Percentiles rank a stretch among this genome's conserved stretches.
Evolutionary conservation across 2,329 filamentous ascomycete genomes (phyloP).

Genomic region (Gyromitra esculenta): DNA sequence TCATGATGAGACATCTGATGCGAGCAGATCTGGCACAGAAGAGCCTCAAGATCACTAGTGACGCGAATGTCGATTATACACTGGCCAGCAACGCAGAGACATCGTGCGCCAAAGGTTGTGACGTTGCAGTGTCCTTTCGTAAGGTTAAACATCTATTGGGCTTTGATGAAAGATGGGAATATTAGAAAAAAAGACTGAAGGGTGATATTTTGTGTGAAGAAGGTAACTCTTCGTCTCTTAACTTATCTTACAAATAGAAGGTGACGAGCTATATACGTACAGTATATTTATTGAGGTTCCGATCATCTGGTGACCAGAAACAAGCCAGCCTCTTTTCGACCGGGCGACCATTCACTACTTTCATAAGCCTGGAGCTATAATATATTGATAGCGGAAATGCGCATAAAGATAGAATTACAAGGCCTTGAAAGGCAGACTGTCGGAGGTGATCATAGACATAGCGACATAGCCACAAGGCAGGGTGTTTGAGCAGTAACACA

Average conservation of each 20-base stretch:
- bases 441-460: background rate
- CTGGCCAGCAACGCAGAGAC: slow-evolving; percentile 7
- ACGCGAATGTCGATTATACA: background rate
- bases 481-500: background rate
- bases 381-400: background rate
- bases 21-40: slow-evolving; percentile 16
- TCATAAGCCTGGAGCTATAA: background rate
- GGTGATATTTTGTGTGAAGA: background rate
- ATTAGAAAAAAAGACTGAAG: background rate
- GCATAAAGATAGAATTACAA: background rate
- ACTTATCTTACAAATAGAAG: background rate
- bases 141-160: slow-evolving; percentile 19
- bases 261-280: background rate
- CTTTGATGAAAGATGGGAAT: background rate
- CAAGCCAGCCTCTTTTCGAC: background rate
- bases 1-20: slow-evolving; percentile 21
- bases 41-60: slow-evolving; percentile 15
- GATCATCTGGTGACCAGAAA: background rate
- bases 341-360: background rate
- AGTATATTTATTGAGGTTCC: background rate
- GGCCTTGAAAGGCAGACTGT: background rate
- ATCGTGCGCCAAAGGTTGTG: background rate
- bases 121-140: slow-evolving; percentile 30
- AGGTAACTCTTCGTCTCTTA: background rate
- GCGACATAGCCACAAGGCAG: background rate